Conservation (phyloP, 2,329 filamentous ascomycete species). For the Orbilia blumenaviensis region DNA sequence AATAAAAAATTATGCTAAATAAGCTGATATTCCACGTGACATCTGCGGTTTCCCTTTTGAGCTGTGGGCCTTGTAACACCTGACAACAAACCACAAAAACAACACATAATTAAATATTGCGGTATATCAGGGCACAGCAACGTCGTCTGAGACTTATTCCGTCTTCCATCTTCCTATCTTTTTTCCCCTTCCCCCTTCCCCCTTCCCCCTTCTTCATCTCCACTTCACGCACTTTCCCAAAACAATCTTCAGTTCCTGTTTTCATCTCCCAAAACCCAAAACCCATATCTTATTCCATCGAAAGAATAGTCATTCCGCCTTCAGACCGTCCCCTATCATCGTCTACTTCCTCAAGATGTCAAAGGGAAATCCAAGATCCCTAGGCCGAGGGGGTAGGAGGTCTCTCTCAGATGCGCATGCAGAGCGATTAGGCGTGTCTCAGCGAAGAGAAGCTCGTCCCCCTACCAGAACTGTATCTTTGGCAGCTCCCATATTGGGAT, state of each 20-base stretch:
- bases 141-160: no score
- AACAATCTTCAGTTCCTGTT: not conserved
- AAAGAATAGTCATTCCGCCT: not conserved
- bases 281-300: not conserved
- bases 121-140: not conserved
- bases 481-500: not conserved
- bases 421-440: not conserved
- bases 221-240: not conserved
- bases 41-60: no score
- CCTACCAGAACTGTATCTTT: constrained; percentile 14
- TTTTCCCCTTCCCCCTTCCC: not conserved
- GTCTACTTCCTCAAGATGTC: constrained; percentile 1
- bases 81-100: constrained; percentile 18
- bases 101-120: no score
- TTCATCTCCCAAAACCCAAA: not conserved
- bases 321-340: not conserved
- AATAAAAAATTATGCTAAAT: no score
- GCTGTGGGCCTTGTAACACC: no score
- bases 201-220: not conserved
- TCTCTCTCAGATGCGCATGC: constrained; percentile 17
- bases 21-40: no score
- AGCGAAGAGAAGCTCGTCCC: not conserved
- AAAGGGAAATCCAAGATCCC: not conserved
- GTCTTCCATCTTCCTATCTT: not conserved
- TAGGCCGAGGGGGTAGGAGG: not conserved